Evolutionary conservation across 1,284 basidiomycete genomes (phyloP).

Genomic region (Tilletiopsis washingtonensis): DNA sequence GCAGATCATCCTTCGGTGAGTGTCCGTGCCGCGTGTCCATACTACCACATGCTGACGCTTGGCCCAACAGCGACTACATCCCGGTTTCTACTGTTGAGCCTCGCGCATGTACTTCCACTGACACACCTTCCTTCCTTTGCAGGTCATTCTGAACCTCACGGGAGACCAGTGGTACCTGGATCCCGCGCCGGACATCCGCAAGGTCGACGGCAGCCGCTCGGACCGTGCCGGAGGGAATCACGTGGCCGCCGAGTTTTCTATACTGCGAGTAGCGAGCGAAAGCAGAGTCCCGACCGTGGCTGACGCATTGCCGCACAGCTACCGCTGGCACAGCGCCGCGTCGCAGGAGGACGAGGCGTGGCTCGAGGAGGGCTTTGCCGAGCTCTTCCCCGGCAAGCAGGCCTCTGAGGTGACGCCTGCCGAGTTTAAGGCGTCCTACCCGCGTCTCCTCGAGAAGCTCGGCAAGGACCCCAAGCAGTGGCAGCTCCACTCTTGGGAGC

Average conservation of each 20-base stretch:
- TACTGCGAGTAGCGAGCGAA: too few relatives aligned
- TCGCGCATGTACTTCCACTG: too few relatives aligned
- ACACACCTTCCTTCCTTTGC: too few relatives aligned
- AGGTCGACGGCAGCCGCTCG: conserved; percentile 15
- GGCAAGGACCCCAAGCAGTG: conserved; percentile 53
- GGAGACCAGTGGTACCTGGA: conserved; percentile 30
- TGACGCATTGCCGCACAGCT: conserved; percentile 4
- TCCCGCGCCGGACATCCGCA: conserved; percentile 18
- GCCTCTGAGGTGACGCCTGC: conserved; percentile 52
- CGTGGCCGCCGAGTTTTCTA: conserved; percentile 23
- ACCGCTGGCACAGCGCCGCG: conserved; percentile 30
- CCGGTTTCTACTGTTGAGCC: too few relatives aligned
- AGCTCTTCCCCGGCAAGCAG: conserved; percentile 13
- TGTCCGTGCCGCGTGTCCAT: too few relatives aligned
- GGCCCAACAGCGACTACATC: conserved; percentile 30
- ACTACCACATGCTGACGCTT: too few relatives aligned
- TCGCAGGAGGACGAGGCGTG: conserved; percentile 29
- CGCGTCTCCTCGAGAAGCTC: neutral
- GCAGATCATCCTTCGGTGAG: neutral
- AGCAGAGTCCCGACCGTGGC: too few relatives aligned
- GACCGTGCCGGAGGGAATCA: conserved; percentile 28
- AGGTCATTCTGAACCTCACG: conserved; percentile 26
- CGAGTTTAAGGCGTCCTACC: conserved; percentile 54
- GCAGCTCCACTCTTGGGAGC: conserved; percentile 57
- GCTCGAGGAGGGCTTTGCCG: conserved; percentile 22